A percentile compares a stretch with the other conserved stretches of the same genome.
Evolutionary conservation across 345 rosid genomes (phyloP).

Genomic region (Lenwebbia sp.): DNA sequence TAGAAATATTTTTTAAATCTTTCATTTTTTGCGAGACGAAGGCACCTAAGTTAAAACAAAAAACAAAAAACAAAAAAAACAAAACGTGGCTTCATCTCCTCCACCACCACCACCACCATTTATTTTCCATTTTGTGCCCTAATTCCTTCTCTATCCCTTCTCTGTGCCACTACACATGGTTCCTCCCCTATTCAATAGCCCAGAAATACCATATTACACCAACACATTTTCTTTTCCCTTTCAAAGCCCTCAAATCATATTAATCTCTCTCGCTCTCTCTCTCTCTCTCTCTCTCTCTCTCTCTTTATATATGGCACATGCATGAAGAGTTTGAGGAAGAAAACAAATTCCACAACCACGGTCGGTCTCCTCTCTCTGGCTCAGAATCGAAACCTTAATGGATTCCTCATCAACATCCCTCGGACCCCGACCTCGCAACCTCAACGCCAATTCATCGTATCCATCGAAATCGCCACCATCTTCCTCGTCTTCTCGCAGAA

Average conservation of each 20-base stretch:
- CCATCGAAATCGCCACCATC: background rate
- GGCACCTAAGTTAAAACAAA: background rate
- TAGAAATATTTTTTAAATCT: too few species aligned
- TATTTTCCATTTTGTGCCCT: background rate
- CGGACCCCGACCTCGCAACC: background rate
- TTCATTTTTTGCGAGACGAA: too few species aligned
- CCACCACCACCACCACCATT: background rate
- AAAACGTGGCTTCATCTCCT: background rate
- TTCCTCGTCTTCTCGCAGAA: background rate
- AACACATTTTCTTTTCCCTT: background rate
- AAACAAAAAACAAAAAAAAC: too few species aligned
- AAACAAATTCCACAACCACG: background rate
- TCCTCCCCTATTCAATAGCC: background rate
- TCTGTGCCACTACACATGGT: background rate
- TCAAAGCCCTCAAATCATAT: background rate
- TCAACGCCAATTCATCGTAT: background rate
- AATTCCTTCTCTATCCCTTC: background rate
- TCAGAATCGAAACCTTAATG: background rate
- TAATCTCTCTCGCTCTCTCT: background rate
- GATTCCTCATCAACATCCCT: background rate
- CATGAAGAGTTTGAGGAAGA: background rate
- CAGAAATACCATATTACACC: background rate
- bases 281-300: background rate
- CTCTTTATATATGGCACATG: background rate
- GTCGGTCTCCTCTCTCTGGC: background rate